Conservation (phyloP, 305 asterid species). For the Fraxinus platypoda region DNA sequence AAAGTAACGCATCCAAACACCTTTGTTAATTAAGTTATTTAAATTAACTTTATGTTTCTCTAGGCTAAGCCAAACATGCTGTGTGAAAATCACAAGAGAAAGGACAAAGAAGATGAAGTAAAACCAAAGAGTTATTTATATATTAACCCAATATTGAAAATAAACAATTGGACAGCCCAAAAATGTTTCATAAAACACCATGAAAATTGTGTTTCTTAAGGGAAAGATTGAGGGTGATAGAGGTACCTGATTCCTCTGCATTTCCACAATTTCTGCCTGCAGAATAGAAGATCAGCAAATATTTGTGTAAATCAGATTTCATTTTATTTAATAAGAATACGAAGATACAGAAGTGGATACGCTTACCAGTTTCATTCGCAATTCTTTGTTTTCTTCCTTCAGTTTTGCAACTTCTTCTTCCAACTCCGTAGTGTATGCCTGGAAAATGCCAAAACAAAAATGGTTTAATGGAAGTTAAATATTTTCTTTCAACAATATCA, state of each 20-base stretch:
- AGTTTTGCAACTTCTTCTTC: conserved; percentile 92
- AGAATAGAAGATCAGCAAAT: conserved; percentile 12
- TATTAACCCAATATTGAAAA: background rate
- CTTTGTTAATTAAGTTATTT: background rate
- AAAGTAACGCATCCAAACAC: background rate
- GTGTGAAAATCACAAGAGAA: background rate
- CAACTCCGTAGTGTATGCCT: conserved; percentile 90
- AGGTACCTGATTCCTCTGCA: conserved; percentile 79
- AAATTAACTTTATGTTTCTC: background rate
- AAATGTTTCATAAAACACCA: background rate
- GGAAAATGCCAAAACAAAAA: conserved; percentile 9
- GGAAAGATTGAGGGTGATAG: background rate
- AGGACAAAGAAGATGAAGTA: background rate
- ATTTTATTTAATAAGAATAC: background rate
- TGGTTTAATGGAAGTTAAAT: background rate
- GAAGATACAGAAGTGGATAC: background rate
- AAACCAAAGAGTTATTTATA: background rate
- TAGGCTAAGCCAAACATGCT: background rate
- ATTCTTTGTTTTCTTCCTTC: conserved; percentile 77
- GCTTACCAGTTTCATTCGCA: conserved; percentile 70
- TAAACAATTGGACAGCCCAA: background rate
- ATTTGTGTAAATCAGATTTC: conserved; percentile 6
- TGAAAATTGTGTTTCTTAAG: background rate
- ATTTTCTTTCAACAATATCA: background rate
- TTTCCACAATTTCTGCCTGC: conserved; percentile 64